Conservation (phyloP, 305 asterid species). For the Plantago rigida region DNA sequence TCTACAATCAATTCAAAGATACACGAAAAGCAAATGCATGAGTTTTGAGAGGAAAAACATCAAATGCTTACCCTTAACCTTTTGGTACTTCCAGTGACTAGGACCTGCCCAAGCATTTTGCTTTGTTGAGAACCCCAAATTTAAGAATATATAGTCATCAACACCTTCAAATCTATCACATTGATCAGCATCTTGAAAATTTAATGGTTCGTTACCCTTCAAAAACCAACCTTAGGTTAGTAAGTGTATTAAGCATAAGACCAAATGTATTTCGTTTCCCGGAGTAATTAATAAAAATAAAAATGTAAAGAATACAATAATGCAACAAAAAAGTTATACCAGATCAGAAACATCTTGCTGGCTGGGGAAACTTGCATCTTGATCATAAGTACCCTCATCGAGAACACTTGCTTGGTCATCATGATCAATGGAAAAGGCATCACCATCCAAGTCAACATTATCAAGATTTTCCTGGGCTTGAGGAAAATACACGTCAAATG, state of each 20-base stretch:
- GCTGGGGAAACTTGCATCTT: slow-evolving; percentile 37
- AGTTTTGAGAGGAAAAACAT: slow-evolving; percentile 19
- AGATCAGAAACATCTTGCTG: slow-evolving; percentile 44
- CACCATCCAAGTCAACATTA: slow-evolving; percentile 38
- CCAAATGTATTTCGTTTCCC: slow-evolving; percentile 9
- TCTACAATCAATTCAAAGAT: slow-evolving; percentile 18
- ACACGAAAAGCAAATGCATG: background rate
- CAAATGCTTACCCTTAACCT: slow-evolving; percentile 50
- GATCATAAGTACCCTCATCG: slow-evolving; percentile 51
- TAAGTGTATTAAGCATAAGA: background rate
- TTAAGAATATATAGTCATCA: slow-evolving; percentile 64
- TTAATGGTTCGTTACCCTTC: slow-evolving; percentile 46
- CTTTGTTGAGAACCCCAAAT: slow-evolving; percentile 70
- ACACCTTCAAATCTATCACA: slow-evolving; percentile 61
- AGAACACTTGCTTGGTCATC: slow-evolving; percentile 47
- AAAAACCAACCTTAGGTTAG: slow-evolving; percentile 18
- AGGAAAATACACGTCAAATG: slow-evolving; percentile 38
- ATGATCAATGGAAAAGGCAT: slow-evolving; percentile 45
- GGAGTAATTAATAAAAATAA: background rate
- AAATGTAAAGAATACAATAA: background rate
- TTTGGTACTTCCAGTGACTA: slow-evolving; percentile 86
- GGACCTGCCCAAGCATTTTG: slow-evolving; percentile 99
- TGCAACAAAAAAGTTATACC: slow-evolving; percentile 28
- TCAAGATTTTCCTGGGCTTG: slow-evolving; percentile 38
- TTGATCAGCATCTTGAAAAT: slow-evolving; percentile 39